Evolutionary conservation across 305 asterid species (phyloP).

Genomic region (Fraxinus paxiana): DNA sequence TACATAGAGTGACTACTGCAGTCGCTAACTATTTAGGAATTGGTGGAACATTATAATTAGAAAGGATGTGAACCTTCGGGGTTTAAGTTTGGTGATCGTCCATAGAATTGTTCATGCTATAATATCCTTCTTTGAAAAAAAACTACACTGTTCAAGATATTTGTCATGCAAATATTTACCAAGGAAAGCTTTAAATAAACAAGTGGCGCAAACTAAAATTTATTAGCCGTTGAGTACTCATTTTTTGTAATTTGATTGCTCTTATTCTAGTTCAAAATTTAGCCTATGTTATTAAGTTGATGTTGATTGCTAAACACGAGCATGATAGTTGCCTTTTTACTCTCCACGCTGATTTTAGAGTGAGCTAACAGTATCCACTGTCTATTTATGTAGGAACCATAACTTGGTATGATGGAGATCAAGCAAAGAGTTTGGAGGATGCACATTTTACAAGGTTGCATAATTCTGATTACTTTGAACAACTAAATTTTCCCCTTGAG

Average conservation of each 20-base stretch:
- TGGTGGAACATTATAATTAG: neutral
- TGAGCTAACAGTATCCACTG: neutral
- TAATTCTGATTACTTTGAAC: constrained; percentile 48
- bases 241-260: neutral
- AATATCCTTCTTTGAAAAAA: neutral
- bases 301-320: neutral
- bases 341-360: neutral
- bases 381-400: constrained; percentile 50
- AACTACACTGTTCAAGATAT: neutral
- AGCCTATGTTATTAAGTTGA: neutral
- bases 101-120: neutral
- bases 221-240: neutral
- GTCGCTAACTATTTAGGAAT: too few species aligned
- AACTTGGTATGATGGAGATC: constrained; percentile 66
- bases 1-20: too few species aligned
- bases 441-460: constrained; percentile 58
- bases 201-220: neutral
- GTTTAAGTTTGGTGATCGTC: neutral
- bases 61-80: neutral
- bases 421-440: constrained; percentile 51
- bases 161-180: neutral
- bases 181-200: neutral
- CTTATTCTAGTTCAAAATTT: neutral
- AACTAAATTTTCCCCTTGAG: constrained; percentile 16
- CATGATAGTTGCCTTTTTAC: neutral